These are phyloP conservation scores for Lentithecium fluviatile DNA, from an alignment of 495 filamentous ascomycete species.

Conservation along the genomic window DNA sequence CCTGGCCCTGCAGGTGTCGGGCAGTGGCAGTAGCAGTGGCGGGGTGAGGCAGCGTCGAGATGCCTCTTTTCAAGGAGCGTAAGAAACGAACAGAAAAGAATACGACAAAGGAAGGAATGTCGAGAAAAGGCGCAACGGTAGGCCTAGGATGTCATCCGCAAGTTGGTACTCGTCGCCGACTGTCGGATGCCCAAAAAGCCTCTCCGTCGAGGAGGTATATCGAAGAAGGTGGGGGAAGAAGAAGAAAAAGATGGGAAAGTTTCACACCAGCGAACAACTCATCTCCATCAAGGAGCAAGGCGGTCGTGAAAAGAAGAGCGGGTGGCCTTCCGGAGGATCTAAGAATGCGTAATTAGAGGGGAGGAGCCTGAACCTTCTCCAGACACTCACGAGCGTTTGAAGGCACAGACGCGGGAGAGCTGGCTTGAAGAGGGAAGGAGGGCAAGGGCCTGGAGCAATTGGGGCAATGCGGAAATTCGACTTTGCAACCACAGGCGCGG, in stretches of 20 bases:
- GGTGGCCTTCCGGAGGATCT: not conserved
- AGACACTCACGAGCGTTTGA: not conserved
- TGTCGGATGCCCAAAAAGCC: too few relatives aligned
- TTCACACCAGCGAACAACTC: conserved; percentile 25
- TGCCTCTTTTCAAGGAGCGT: conserved; percentile 26
- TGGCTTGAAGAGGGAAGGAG: not conserved
- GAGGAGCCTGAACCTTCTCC: not conserved
- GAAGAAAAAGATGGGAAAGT: conserved; percentile 6
- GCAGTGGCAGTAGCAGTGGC: conserved; percentile 4
- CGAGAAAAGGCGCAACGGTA: not conserved
- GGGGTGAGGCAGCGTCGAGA: conserved; percentile 24
- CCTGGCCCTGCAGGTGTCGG: conserved; percentile 34
- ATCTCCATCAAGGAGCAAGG: conserved; percentile 29
- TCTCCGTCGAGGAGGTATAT: too few relatives aligned
- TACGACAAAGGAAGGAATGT: conserved; percentile 17
- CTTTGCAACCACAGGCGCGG: too few relatives aligned
- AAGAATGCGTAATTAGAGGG: conserved; percentile 11
- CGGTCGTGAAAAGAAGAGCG: not conserved
- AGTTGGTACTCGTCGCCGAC: not conserved
- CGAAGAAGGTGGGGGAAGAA: not conserved
- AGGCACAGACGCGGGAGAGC: not conserved
- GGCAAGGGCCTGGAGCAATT: not conserved
- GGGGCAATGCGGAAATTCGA: too few relatives aligned
- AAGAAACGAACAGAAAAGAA: conserved; percentile 38
- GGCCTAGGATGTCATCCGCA: conserved; percentile 9